phyloP scores from a whole-genome alignment of 2,329 filamentous ascomycete genomes.

The Aspergillus terreus region DNA sequence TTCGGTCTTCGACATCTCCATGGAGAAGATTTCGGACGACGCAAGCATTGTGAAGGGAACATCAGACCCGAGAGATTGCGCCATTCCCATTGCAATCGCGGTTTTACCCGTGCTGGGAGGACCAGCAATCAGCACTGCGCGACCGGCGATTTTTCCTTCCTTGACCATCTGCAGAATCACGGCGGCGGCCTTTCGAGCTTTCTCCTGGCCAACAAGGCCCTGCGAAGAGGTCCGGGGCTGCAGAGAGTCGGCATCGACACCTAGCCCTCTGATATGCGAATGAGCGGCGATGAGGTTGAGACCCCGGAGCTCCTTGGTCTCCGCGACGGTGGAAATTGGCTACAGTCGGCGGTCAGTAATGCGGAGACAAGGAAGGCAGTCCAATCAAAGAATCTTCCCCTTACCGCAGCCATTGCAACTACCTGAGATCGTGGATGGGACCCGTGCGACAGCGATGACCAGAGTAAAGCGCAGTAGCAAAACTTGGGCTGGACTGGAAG shows the following conservation, averaged over 20 bases:
- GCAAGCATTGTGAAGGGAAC: conserved; percentile 96
- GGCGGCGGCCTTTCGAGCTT: conserved; percentile 92
- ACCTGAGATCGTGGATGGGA: conserved; percentile 7
- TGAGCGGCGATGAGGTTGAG: conserved; percentile 97
- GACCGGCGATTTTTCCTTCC: conserved; percentile 95
- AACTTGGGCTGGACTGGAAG: conserved; percentile 10
- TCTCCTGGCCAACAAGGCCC: conserved; percentile 91
- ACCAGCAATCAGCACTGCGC: conserved; percentile 89
- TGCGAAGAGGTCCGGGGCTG: conserved; percentile 83
- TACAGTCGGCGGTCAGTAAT: conserved; percentile 24
- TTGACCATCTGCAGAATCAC: conserved; percentile 99
- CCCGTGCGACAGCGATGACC: conserved; percentile 3
- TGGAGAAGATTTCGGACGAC: conserved; percentile 94
- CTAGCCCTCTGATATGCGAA: conserved; percentile 94
- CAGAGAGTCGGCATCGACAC: conserved; percentile 85
- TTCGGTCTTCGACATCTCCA: conserved; percentile 99
- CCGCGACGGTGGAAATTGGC: conserved; percentile 78
- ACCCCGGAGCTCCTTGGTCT: conserved; percentile 91
- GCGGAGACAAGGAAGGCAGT: background rate
- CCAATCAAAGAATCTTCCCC: conserved; percentile 7
- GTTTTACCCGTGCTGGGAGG: conserved; percentile 98
- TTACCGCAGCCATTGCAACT: conserved; percentile 36
- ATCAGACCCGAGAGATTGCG: conserved; percentile 88
- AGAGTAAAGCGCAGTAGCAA: conserved; percentile 7
- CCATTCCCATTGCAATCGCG: conserved; percentile 98